Percentiles rank a stretch among this genome's conserved stretches.
These are phyloP conservation scores for Ailanthus altissimus DNA, from an alignment of 345 rosid genomes.

Conservation along the genomic window DNA sequence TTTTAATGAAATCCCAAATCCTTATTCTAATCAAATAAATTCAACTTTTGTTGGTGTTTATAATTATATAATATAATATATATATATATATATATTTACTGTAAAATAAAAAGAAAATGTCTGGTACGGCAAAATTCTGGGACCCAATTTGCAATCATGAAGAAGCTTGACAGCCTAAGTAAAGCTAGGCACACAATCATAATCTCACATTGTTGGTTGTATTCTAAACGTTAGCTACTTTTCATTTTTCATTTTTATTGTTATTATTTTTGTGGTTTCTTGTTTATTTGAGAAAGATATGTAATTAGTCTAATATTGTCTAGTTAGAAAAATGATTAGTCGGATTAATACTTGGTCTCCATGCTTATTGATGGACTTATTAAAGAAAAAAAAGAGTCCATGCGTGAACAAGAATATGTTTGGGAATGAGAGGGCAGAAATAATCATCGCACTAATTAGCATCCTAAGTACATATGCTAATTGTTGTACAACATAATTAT, in stretches of 20 bases:
- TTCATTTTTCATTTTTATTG: background rate
- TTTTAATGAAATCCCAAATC: background rate
- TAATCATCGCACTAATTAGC: slow-evolving; percentile 19
- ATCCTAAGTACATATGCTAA: slow-evolving; percentile 20
- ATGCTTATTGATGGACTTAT: background rate
- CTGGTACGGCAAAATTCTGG: slow-evolving; percentile 19
- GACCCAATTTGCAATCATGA: slow-evolving; percentile 45
- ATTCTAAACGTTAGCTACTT: slow-evolving; percentile 27
- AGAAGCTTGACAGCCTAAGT: slow-evolving; percentile 36
- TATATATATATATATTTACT: too few species aligned
- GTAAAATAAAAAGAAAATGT: too few species aligned
- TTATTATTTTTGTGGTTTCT: too few species aligned
- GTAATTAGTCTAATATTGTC: background rate
- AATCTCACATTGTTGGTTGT: slow-evolving; percentile 36
- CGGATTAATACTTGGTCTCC: background rate
- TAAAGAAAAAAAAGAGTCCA: background rate
- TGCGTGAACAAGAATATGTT: slow-evolving; percentile 13
- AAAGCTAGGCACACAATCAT: slow-evolving; percentile 52
- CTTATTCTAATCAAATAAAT: background rate
- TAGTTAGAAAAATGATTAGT: slow-evolving; percentile 11
- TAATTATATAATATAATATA: too few species aligned
- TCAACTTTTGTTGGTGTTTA: background rate
- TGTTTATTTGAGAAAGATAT: background rate
- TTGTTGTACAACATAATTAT: slow-evolving; percentile 13
- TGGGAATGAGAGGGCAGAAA: slow-evolving; percentile 11